Conservation (phyloP, 352 stramenopile genomes). For the Phytophthora tubulina region DNA sequence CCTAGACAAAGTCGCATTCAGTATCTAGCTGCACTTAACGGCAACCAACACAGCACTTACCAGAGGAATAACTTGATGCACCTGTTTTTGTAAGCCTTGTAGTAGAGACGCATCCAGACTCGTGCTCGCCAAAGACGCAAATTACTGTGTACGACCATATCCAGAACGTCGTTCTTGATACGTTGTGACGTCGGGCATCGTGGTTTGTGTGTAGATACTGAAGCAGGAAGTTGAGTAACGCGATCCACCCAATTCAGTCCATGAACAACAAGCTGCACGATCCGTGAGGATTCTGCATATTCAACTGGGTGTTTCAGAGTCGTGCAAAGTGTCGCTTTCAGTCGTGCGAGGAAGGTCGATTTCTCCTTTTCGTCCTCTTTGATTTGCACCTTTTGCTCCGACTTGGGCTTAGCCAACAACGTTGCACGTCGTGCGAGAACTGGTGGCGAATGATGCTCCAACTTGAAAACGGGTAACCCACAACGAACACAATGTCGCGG, state of each 20-base stretch:
- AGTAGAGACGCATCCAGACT: conserved; percentile 78
- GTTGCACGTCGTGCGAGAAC: conserved; percentile 45
- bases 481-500: conserved; percentile 70
- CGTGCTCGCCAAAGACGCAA: conserved; percentile 73
- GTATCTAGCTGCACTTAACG: background rate
- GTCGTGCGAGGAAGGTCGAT: conserved; percentile 36
- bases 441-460: conserved; percentile 42
- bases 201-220: conserved; percentile 50
- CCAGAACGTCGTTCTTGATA: conserved; percentile 59
- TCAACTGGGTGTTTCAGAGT: conserved; percentile 19
- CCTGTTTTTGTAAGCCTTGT: conserved; percentile 78
- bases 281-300: conserved; percentile 17
- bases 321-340: conserved; percentile 36
- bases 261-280: conserved; percentile 27
- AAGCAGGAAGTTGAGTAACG: conserved; percentile 54
- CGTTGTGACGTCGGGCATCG: conserved; percentile 64
- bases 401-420: conserved; percentile 57
- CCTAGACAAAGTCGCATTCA: conserved; percentile 34
- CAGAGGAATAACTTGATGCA: conserved; percentile 84
- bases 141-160: conserved; percentile 79
- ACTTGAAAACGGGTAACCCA: conserved; percentile 65
- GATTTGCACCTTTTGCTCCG: conserved; percentile 39
- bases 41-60: conserved; percentile 25
- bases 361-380: conserved; percentile 8
- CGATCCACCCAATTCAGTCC: conserved; percentile 33